These are phyloP conservation scores for Pseudozyma sp. DNA, from an alignment of 1,284 basidiomycete species.

Conservation along the genomic window DNA sequence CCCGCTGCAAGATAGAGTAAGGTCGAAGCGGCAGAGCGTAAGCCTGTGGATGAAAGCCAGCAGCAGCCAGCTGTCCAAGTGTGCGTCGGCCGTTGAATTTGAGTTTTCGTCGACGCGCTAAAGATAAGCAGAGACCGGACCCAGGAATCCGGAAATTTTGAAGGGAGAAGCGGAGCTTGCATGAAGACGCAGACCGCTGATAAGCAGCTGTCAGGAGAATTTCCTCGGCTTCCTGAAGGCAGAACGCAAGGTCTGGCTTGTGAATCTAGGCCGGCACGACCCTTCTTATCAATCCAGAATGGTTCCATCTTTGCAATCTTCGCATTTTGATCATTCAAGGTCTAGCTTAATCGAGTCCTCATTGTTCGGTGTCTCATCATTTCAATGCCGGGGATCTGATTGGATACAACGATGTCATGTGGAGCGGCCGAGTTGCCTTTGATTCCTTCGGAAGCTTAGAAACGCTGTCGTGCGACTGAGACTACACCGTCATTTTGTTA, in stretches of 20 bases:
- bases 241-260: no score
- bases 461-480: background rate
- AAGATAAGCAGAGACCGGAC: constrained; percentile 16
- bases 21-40: no score
- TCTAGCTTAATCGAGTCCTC: background rate
- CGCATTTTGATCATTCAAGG: background rate
- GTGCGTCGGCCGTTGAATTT: background rate
- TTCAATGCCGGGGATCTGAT: constrained; percentile 1
- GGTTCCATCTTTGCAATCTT: background rate
- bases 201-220: background rate
- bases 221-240: no score
- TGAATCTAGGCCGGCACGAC: no score
- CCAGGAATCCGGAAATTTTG: constrained; percentile 9
- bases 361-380: background rate
- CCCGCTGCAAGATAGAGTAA: no score
- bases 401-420: background rate
- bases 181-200: background rate
- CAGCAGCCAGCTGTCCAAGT: constrained; percentile 18
- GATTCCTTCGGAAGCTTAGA: background rate
- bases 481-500: background rate
- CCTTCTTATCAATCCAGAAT: no score
- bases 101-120: constrained; percentile 3
- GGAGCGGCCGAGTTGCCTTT: constrained; percentile 17
- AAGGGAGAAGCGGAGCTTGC: background rate
- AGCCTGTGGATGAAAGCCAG: no score